Conservation (phyloP, 495 filamentous ascomycete genomes). For the Beverwykella pulmonaria region DNA sequence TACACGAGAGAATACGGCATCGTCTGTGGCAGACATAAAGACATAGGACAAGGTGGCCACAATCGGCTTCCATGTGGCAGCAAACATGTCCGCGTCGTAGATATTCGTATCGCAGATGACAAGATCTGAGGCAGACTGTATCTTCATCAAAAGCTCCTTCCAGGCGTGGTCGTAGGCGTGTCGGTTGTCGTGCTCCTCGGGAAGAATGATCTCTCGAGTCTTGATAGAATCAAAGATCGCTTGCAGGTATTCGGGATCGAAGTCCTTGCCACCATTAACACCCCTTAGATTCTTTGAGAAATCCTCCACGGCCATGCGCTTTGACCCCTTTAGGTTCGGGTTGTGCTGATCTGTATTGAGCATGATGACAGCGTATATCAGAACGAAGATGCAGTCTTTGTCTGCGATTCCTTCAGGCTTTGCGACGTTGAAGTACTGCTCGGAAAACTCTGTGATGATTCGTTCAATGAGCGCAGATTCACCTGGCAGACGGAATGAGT, state of each 20-base stretch:
- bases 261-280: constrained; percentile 83
- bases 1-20: constrained; percentile 92
- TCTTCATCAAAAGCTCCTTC: constrained; percentile 89
- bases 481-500: constrained; percentile 91
- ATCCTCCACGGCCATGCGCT: constrained; percentile 77
- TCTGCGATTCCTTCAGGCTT: constrained; percentile 76
- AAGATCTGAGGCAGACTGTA: constrained; percentile 71
- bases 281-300: constrained; percentile 88
- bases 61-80: constrained; percentile 92
- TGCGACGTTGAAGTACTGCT: constrained; percentile 77
- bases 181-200: constrained; percentile 94
- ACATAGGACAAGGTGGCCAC: constrained; percentile 95
- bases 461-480: constrained; percentile 92
- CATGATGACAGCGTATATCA: constrained; percentile 96
- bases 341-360: constrained; percentile 97
- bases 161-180: constrained; percentile 96
- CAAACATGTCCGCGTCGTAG: constrained; percentile 97
- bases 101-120: constrained; percentile 87
- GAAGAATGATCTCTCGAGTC: constrained; percentile 90
- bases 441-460: constrained; percentile 82
- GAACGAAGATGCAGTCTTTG: constrained; percentile 84
- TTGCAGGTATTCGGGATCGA: constrained; percentile 81
- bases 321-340: constrained; percentile 77
- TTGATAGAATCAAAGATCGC: constrained; percentile 90
- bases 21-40: constrained; percentile 98